phyloP scores from a whole-genome alignment of 139 green algal genomes.

The Choricystis sp. region DNA sequence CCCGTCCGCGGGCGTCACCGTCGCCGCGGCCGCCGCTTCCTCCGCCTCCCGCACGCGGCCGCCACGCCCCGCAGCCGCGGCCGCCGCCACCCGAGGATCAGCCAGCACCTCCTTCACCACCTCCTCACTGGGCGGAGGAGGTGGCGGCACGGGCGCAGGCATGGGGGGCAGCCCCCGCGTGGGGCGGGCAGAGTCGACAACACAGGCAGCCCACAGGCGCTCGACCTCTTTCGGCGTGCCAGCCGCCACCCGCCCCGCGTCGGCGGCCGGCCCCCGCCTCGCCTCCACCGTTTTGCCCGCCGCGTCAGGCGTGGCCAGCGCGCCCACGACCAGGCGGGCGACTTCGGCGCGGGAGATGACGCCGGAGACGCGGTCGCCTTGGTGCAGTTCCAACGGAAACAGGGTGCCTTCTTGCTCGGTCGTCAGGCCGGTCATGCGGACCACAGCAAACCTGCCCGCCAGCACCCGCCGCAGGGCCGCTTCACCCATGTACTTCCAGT shows the following conservation, averaged over 20 bases:
- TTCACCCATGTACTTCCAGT: constrained; percentile 69
- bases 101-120: constrained; percentile 41
- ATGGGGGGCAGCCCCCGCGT: constrained; percentile 43
- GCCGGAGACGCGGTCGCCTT: constrained; percentile 53
- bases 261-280: constrained; percentile 30
- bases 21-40: constrained; percentile 1
- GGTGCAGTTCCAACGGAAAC: constrained; percentile 6
- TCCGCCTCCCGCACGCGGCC: not conserved
- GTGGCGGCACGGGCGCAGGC: constrained; percentile 40
- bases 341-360: constrained; percentile 20
- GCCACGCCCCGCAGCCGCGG: not conserved
- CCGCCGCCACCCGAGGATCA: constrained; percentile 13
- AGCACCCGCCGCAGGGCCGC: constrained; percentile 34
- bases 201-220: constrained; percentile 34
- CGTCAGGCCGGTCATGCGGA: constrained; percentile 54
- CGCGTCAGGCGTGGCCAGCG: constrained; percentile 22
- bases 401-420: constrained; percentile 19
- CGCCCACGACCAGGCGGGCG: constrained; percentile 35
- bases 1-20: not conserved
- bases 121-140: constrained; percentile 43
- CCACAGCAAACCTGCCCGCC: constrained; percentile 54
- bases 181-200: constrained; percentile 40
- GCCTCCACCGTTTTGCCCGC: constrained; percentile 66
- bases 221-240: too few species aligned
- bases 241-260: constrained; percentile 10